Evolutionary conservation across 2,329 filamentous ascomycete species (phyloP).

Genomic region (Polytolypa hystricis): DNA sequence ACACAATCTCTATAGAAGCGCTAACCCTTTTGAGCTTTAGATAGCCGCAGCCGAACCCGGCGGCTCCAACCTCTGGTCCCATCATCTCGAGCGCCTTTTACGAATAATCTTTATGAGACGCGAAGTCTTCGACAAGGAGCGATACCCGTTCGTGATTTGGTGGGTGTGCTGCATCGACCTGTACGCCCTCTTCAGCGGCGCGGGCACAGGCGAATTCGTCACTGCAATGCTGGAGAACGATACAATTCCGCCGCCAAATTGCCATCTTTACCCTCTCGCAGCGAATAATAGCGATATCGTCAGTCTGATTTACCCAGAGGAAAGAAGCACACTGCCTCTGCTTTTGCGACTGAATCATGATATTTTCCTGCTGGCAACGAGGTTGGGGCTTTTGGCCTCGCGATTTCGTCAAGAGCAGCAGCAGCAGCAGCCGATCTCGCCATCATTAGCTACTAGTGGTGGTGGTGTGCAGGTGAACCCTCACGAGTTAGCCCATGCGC

Average conservation of each 20-base stretch:
- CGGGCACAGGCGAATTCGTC: conserved; percentile 41
- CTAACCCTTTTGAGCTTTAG: too few species aligned
- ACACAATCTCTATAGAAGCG: too few species aligned
- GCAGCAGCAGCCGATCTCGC: too few species aligned
- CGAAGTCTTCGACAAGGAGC: conserved; percentile 34
- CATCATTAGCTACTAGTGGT: conserved; percentile 9
- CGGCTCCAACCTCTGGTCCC: conserved; percentile 42
- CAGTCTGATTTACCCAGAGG: conserved; percentile 27
- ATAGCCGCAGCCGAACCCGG: conserved; percentile 37
- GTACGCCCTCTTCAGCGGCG: conserved; percentile 44
- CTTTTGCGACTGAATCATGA: conserved; percentile 37
- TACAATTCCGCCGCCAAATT: conserved; percentile 34
- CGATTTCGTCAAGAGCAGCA: conserved; percentile 30
- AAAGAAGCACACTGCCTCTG: conserved; percentile 26
- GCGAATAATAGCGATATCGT: conserved; percentile 18
- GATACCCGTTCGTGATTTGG: conserved; percentile 43
- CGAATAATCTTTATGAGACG: conserved; percentile 40
- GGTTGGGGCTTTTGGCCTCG: conserved; percentile 34
- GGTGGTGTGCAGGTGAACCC: conserved; percentile 2
- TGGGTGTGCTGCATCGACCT: conserved; percentile 44
- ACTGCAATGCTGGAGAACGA: conserved; percentile 37
- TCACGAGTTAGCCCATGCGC: conserved; percentile 1
- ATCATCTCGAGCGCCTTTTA: conserved; percentile 42
- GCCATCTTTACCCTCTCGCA: conserved; percentile 27
- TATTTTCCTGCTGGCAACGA: conserved; percentile 34